phyloP scores from a whole-genome alignment of 2,329 filamentous ascomycete genomes.

The Emydomyces testavorans region DNA sequence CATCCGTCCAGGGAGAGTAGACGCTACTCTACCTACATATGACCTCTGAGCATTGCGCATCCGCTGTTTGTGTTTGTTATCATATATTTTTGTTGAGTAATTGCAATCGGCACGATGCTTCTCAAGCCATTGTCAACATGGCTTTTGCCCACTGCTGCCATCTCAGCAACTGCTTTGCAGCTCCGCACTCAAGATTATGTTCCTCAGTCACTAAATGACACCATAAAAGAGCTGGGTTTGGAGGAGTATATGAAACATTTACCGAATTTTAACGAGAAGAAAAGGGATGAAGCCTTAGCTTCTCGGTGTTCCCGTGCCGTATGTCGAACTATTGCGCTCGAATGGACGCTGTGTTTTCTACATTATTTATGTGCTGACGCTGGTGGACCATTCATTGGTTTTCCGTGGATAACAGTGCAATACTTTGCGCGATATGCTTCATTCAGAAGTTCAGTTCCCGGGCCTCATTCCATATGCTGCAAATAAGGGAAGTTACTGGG shows the following conservation, averaged over 20 bases:
- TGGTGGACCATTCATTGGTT: not conserved
- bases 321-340: not conserved
- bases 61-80: not conserved
- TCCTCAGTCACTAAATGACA: constrained; percentile 7
- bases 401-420: constrained; percentile 4
- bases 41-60: not conserved
- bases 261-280: not conserved
- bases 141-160: not conserved
- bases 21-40: not conserved
- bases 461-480: not conserved
- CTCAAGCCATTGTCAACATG: not conserved
- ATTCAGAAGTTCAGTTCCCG: constrained; percentile 10
- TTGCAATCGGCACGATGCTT: not conserved
- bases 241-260: constrained; percentile 1
- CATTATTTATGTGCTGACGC: not conserved
- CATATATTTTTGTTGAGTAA: not conserved
- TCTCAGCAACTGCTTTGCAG: not conserved
- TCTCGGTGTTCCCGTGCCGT: not conserved
- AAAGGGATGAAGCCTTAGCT: not conserved
- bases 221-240: constrained; percentile 2
- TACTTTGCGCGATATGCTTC: not conserved
- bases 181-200: not conserved
- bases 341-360: not conserved
- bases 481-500: constrained; percentile 21
- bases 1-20: not conserved